Conservation (phyloP, 1,139 yeast genomes). For the Protomyces inundatus region DNA sequence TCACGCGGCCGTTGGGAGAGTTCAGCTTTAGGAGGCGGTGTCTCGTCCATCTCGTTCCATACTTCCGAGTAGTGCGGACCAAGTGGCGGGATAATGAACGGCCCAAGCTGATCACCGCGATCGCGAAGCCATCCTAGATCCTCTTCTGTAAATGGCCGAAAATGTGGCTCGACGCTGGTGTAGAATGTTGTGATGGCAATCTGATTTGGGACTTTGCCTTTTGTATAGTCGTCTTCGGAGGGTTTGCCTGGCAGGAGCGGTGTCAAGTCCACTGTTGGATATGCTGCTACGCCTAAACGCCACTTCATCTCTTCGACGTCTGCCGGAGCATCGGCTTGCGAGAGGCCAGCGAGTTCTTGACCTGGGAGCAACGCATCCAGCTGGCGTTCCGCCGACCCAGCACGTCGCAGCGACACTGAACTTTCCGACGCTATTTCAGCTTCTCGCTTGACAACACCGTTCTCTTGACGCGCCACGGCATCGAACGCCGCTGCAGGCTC, state of each 20-base stretch:
- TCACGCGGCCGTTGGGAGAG: constrained; percentile 40
- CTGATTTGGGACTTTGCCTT: constrained; percentile 78
- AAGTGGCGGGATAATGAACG: constrained; percentile 63
- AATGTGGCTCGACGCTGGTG: constrained; percentile 77
- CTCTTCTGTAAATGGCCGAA: constrained; percentile 69
- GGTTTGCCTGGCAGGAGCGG: constrained; percentile 79
- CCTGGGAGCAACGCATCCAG: background rate
- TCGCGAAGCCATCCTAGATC: constrained; percentile 70
- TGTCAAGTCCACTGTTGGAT: constrained; percentile 71
- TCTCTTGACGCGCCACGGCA: background rate
- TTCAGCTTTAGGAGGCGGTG: constrained; percentile 1
- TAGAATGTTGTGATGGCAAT: constrained; percentile 88
- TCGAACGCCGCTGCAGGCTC: background rate
- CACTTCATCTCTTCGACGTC: constrained; percentile 59
- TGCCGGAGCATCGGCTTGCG: constrained; percentile 1
- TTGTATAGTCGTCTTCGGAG: constrained; percentile 79
- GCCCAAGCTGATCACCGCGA: constrained; percentile 38
- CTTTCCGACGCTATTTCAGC: background rate
- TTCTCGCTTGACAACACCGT: background rate
- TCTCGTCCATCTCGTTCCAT: constrained; percentile 77
- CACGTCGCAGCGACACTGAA: background rate
- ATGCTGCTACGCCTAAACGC: constrained; percentile 83
- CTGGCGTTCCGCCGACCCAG: background rate
- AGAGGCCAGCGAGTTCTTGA: background rate
- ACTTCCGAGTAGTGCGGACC: constrained; percentile 76